Evolutionary conservation across 345 rosid species (phyloP).

Genomic region (Trapa bicornis): DNA sequence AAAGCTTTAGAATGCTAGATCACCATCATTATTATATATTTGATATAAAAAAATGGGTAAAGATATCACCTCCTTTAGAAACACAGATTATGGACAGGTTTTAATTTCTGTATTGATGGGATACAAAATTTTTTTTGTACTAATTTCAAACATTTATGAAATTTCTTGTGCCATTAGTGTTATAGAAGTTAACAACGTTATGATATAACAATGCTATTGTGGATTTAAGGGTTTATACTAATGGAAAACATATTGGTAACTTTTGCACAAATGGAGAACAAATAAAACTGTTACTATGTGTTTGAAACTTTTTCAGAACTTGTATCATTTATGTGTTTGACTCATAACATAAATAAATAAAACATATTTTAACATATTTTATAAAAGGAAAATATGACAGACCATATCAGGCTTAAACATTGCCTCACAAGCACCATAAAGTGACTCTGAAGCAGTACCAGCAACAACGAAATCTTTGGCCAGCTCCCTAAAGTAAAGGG

Average conservation of each 20-base stretch:
- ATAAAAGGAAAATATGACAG: conserved; percentile 12
- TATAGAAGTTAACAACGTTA: no score
- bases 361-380: neutral
- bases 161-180: no score
- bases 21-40: neutral
- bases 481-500: conserved; percentile 45
- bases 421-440: conserved; percentile 92
- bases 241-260: neutral
- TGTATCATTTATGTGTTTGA: no score
- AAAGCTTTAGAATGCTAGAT: neutral
- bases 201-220: no score
- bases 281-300: no score
- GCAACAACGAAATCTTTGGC: conserved; percentile 96
- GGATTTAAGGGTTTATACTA: no score
- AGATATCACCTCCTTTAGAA: neutral
- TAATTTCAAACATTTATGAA: neutral
- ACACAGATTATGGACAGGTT: neutral
- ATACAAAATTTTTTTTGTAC: no score
- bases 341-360: neutral
- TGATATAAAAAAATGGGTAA: neutral
- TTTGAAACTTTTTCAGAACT: no score
- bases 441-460: conserved; percentile 91
- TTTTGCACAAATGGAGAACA: neutral
- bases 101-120: no score
- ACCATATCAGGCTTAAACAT: conserved; percentile 95